Percentiles rank a stretch among this genome's conserved stretches.
These are phyloP conservation scores for Rhodamnia rubescens DNA, from an alignment of 345 rosid species.

Conservation along the genomic window DNA sequence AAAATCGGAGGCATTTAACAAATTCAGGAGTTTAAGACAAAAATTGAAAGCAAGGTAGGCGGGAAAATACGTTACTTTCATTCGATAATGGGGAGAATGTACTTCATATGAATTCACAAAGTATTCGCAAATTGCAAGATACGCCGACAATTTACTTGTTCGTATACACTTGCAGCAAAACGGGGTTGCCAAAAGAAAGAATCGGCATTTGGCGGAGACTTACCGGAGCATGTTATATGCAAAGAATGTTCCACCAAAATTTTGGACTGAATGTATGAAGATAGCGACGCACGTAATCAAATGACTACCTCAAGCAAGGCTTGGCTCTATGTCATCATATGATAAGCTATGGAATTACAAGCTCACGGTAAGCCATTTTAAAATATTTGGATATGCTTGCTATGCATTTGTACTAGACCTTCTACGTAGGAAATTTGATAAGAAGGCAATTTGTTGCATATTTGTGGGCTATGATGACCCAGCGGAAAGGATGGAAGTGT, in stretches of 20 bases:
- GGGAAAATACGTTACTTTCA: no score
- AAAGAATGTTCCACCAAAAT: neutral
- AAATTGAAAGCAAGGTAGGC: neutral
- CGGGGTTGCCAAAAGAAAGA: neutral
- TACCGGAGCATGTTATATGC: conserved; percentile 5
- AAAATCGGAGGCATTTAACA: neutral
- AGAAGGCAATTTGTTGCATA: no score
- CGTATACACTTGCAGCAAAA: no score
- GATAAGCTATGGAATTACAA: neutral
- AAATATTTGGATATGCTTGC: no score
- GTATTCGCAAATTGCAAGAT: no score
- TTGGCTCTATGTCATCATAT: neutral
- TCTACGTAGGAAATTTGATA: no score
- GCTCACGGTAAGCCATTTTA: neutral
- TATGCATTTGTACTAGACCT: no score
- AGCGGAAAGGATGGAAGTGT: neutral
- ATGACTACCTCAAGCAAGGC: neutral
- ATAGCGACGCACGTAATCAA: neutral
- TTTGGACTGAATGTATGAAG: conserved; percentile 1
- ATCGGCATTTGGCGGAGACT: neutral
- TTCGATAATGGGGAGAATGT: neutral
- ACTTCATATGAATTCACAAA: no score
- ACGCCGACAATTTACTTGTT: no score
- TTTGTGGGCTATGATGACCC: neutral
- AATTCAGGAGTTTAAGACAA: neutral